phyloP scores from a whole-genome alignment of 2,329 filamentous ascomycete genomes.

The Microdochium bolleyi region DNA sequence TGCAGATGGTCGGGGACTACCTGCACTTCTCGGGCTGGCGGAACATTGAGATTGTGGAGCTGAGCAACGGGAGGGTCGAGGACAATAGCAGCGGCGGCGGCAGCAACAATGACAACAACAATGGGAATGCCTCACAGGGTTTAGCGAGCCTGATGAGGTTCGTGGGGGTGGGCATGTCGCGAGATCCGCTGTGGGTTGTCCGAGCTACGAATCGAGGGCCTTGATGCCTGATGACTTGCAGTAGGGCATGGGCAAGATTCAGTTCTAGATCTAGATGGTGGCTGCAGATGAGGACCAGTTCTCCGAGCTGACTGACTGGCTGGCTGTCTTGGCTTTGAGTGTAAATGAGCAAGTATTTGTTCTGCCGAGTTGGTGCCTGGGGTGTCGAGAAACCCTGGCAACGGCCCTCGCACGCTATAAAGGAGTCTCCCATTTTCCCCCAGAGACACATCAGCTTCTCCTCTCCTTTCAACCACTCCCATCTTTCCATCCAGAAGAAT shows the following conservation, averaged over 20 bases:
- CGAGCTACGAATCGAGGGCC: not conserved
- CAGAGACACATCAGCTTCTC: not conserved
- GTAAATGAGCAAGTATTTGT: too few relatives aligned
- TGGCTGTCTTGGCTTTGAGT: too few relatives aligned
- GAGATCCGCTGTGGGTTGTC: not conserved
- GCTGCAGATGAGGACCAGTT: too few relatives aligned
- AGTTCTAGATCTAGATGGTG: too few relatives aligned
- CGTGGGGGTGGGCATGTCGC: not conserved
- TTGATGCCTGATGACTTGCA: not conserved
- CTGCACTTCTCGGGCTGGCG: constrained; percentile 4
- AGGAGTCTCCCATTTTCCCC: not conserved
- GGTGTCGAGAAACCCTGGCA: too few relatives aligned
- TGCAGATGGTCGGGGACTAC: constrained; percentile 4
- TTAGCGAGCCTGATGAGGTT: not conserved
- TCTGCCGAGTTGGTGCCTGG: too few relatives aligned
- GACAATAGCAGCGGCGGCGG: not conserved
- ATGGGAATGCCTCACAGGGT: not conserved
- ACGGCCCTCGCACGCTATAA: not conserved
- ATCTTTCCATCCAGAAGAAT: not conserved
- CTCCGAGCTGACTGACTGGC: too few relatives aligned
- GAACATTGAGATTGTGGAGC: constrained; percentile 3
- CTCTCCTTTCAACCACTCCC: not conserved
- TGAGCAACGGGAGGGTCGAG: constrained; percentile 1
- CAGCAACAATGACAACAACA: not conserved
- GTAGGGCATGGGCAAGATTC: too few relatives aligned